phyloP scores from a whole-genome alignment of 495 filamentous ascomycete genomes.

The Echria macrotheca region DNA sequence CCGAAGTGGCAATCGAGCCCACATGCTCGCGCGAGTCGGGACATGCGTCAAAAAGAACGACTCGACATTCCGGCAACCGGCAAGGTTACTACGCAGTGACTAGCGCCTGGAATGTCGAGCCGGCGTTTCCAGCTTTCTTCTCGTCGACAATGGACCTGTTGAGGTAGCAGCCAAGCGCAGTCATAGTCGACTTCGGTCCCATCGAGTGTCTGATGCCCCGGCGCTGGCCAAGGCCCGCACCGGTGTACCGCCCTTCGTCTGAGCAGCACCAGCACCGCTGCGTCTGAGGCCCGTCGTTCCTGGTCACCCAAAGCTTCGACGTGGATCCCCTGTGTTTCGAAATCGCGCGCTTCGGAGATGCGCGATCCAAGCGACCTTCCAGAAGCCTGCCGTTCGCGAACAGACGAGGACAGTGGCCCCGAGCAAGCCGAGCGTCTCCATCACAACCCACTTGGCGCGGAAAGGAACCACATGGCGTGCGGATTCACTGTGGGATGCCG shows the following conservation, averaged over 20 bases:
- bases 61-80: too few species aligned
- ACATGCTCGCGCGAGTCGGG: slow-evolving; percentile 1
- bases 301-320: background rate
- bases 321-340: slow-evolving; percentile 1
- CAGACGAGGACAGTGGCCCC: too few species aligned
- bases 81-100: too few species aligned
- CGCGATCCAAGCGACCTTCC: slow-evolving; percentile 2
- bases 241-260: background rate
- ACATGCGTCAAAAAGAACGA: background rate
- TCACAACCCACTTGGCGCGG: background rate
- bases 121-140: background rate
- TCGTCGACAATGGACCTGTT: too few species aligned
- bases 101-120: background rate
- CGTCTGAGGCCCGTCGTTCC: too few species aligned
- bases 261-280: background rate
- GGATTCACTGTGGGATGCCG: background rate
- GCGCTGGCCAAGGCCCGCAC: background rate
- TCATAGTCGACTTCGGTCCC: too few species aligned
- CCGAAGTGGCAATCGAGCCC: too few species aligned
- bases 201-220: background rate
- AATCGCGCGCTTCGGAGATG: background rate
- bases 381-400: slow-evolving; percentile 1
- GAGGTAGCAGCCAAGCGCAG: background rate
- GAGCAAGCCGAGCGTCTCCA: background rate
- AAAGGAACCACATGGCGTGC: background rate